Percentiles rank a stretch among this genome's conserved stretches.
Evolutionary conservation across 148 eudicot species (phyloP).

Genomic region (Euryodendron excelsum): DNA sequence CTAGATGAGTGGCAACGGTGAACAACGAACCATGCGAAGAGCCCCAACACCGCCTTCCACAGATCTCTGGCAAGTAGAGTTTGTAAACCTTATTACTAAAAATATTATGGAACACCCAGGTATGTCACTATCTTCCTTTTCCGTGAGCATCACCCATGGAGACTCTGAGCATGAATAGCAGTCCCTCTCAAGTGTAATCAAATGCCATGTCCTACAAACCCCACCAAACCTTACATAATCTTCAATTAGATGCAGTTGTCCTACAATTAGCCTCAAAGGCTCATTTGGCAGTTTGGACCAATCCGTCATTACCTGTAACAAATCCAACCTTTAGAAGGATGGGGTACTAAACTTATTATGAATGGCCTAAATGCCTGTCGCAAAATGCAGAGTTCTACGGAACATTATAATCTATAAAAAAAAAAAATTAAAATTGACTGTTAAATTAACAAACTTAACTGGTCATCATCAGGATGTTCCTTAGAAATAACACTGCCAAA

Average conservation of each 20-base stretch:
- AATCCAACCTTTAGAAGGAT: not conserved
- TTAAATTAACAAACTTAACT: too few relatives aligned
- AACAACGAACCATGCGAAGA: constrained; percentile 29
- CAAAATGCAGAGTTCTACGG: not conserved
- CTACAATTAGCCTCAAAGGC: not conserved
- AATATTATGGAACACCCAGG: not conserved
- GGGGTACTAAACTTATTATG: not conserved
- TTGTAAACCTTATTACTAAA: not conserved
- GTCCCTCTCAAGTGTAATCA: not conserved
- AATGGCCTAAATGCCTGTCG: not conserved
- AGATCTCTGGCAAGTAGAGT: not conserved
- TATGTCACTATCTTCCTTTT: not conserved
- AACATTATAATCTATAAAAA: not conserved
- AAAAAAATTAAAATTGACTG: too few relatives aligned
- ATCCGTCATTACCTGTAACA: not conserved
- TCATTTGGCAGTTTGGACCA: constrained; percentile 9
- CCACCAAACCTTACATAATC: constrained; percentile 1
- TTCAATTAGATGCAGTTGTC: not conserved
- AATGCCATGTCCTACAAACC: constrained; percentile 4
- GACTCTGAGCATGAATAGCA: not conserved
- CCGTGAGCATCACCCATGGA: constrained; percentile 14
- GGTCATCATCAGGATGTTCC: too few relatives aligned
- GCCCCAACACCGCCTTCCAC: constrained; percentile 21
- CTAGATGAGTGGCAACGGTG: constrained; percentile 3
- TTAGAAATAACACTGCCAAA: not conserved